phyloP scores from a whole-genome alignment of 768 basidiomycete species.

The Tricholoma flavovirens region DNA sequence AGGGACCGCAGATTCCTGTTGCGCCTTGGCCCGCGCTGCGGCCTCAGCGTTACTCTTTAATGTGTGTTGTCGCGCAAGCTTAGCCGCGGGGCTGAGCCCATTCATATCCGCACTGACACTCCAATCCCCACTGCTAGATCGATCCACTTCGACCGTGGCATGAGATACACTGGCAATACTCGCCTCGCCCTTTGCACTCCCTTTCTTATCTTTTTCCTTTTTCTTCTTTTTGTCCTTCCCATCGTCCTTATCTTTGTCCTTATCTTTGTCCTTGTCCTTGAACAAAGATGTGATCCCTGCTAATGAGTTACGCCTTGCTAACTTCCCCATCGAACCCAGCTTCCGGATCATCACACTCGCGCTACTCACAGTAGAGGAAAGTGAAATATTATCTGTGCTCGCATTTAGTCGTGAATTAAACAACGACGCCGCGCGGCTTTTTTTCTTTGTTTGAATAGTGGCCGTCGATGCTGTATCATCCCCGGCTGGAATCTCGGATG shows the following conservation, averaged over 20 bases:
- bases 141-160: conserved; percentile 81
- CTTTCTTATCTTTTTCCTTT: conserved; percentile 44
- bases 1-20: conserved; percentile 47
- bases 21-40: conserved; percentile 58
- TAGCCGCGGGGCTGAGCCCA: conserved; percentile 86
- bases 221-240: conserved; percentile 36
- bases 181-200: conserved; percentile 57
- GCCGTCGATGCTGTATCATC: conserved; percentile 39
- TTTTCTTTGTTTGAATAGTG: conserved; percentile 59
- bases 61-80: conserved; percentile 86
- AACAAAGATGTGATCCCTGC: conserved; percentile 91
- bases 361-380: conserved; percentile 89
- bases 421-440: conserved; percentile 63
- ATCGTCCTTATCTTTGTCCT: conserved; percentile 28
- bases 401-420: conserved; percentile 88
- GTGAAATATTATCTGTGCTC: conserved; percentile 91
- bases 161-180: conserved; percentile 71
- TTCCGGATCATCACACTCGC: conserved; percentile 97
- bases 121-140: conserved; percentile 54
- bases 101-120: conserved; percentile 50
- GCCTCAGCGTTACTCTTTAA: conserved; percentile 82
- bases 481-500: conserved; percentile 24
- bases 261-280: conserved; percentile 76
- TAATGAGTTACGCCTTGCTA: conserved; percentile 83
- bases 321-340: conserved; percentile 84